Conservation (phyloP, 371 early-diverging fungal species). For the Lichtheimia ornata region DNA sequence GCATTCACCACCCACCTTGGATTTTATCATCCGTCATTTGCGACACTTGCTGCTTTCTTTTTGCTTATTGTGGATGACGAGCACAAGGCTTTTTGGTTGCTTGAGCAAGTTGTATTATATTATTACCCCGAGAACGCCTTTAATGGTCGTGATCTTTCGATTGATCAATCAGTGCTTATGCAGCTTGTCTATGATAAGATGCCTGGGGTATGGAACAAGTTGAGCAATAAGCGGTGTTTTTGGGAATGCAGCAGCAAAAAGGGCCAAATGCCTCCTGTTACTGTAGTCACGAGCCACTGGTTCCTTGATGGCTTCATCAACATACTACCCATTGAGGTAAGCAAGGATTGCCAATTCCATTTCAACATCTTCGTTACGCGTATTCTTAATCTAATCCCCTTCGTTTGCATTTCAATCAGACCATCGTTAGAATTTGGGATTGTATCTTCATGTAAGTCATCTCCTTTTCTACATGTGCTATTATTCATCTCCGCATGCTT, state of each 20-base stretch:
- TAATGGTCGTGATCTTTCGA: slow-evolving; percentile 66
- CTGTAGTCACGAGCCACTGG: slow-evolving; percentile 81
- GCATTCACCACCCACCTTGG: slow-evolving; percentile 61
- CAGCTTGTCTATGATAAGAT: slow-evolving; percentile 57
- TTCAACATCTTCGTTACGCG: too few relatives aligned
- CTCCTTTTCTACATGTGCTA: not conserved
- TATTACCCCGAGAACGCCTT: slow-evolving; percentile 77
- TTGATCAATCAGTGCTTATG: slow-evolving; percentile 76
- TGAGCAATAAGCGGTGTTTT: slow-evolving; percentile 46
- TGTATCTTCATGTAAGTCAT: slow-evolving; percentile 66
- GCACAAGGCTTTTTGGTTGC: slow-evolving; percentile 78
- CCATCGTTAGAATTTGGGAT: slow-evolving; percentile 81
- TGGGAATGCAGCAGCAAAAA: slow-evolving; percentile 42
- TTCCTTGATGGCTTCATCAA: slow-evolving; percentile 79
- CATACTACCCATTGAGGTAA: slow-evolving; percentile 72
- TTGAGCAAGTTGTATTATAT: slow-evolving; percentile 70
- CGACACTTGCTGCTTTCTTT: slow-evolving; percentile 77
- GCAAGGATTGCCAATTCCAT: not conserved
- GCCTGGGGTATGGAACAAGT: slow-evolving; percentile 58
- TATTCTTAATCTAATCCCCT: too few relatives aligned
- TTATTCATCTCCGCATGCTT: too few relatives aligned
- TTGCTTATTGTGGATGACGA: slow-evolving; percentile 62
- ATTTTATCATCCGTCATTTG: slow-evolving; percentile 69
- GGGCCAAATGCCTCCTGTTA: slow-evolving; percentile 62
- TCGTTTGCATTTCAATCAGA: slow-evolving; percentile 22